These are phyloP conservation scores for Arabidopsis suecica DNA, from an alignment of 345 rosid genomes.

Conservation along the genomic window DNA sequence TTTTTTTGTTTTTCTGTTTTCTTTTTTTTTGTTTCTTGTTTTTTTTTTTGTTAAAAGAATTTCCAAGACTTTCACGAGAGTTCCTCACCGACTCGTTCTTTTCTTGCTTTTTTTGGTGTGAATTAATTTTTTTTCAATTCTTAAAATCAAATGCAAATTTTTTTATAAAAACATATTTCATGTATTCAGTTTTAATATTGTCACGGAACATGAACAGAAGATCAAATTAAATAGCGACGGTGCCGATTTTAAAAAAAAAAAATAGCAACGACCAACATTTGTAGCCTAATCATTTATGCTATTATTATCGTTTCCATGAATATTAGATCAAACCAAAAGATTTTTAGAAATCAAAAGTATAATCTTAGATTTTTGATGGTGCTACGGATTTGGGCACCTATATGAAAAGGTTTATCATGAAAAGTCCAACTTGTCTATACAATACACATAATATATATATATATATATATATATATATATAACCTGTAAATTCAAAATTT, in stretches of 20 bases:
- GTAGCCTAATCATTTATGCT: too few species aligned
- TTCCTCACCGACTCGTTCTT: slow-evolving; percentile 28
- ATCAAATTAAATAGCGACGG: not conserved
- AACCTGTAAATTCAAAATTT: too few species aligned
- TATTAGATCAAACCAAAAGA: too few species aligned
- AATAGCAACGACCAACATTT: too few species aligned
- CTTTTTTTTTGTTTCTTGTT: not conserved
- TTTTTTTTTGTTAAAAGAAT: not conserved
- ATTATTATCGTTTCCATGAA: too few species aligned
- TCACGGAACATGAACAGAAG: not conserved
- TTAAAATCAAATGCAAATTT: not conserved
- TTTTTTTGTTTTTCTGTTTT: not conserved
- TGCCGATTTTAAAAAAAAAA: too few species aligned
- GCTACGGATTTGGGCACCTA: not conserved
- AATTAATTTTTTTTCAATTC: not conserved
- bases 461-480: too few species aligned
- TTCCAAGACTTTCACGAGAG: not conserved
- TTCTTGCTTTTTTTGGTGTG: slow-evolving; percentile 17
- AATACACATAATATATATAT: too few species aligned
- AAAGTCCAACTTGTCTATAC: not conserved
- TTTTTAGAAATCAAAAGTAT: too few species aligned
- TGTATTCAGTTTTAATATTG: not conserved
- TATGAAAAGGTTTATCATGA: not conserved
- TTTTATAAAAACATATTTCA: not conserved
- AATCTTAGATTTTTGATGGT: not conserved